Percentiles rank a stretch among this genome's conserved stretches.
Evolutionary conservation across 1,284 basidiomycete species (phyloP).

Genomic region (Cryptococcus sp.): DNA sequence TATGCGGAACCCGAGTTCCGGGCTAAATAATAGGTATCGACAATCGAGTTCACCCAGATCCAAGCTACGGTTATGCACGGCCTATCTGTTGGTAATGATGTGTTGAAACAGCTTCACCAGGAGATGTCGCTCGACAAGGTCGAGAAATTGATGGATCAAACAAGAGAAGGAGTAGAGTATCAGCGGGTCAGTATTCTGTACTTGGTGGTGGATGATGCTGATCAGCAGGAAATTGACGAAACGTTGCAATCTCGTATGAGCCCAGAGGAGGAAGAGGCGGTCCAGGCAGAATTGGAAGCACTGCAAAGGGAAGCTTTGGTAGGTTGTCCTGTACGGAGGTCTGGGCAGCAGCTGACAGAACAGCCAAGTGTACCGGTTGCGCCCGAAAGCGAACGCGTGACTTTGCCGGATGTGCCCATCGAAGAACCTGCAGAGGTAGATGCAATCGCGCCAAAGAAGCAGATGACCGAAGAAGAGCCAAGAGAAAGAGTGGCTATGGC

Average conservation of each 20-base stretch:
- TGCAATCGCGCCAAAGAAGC: slow-evolving; percentile 12
- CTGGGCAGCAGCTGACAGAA: not conserved
- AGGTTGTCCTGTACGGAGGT: slow-evolving; percentile 4
- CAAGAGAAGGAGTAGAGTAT: slow-evolving; percentile 85
- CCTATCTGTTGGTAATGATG: slow-evolving; percentile 85
- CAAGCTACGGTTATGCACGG: slow-evolving; percentile 91
- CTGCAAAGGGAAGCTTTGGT: slow-evolving; percentile 60
- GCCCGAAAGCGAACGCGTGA: slow-evolving; percentile 32
- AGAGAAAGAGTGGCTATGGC: slow-evolving; percentile 51
- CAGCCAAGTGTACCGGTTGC: slow-evolving; percentile 33
- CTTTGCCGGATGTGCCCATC: slow-evolving; percentile 54
- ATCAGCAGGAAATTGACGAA: slow-evolving; percentile 77
- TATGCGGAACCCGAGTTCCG: not conserved
- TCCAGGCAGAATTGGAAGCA: slow-evolving; percentile 71
- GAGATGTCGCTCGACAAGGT: slow-evolving; percentile 89
- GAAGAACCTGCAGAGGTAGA: slow-evolving; percentile 46
- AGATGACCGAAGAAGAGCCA: slow-evolving; percentile 7
- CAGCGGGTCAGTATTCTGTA: slow-evolving; percentile 62
- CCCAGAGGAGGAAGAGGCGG: slow-evolving; percentile 87
- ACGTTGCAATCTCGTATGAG: slow-evolving; percentile 77
- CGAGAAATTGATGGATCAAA: slow-evolving; percentile 89
- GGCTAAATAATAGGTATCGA: slow-evolving; percentile 86
- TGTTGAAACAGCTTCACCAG: slow-evolving; percentile 86
- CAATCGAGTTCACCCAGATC: slow-evolving; percentile 93
- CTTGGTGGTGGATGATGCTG: not conserved